phyloP scores from a whole-genome alignment of 192 early-diverging fungal genomes.

The Chytriomyces sp. region DNA sequence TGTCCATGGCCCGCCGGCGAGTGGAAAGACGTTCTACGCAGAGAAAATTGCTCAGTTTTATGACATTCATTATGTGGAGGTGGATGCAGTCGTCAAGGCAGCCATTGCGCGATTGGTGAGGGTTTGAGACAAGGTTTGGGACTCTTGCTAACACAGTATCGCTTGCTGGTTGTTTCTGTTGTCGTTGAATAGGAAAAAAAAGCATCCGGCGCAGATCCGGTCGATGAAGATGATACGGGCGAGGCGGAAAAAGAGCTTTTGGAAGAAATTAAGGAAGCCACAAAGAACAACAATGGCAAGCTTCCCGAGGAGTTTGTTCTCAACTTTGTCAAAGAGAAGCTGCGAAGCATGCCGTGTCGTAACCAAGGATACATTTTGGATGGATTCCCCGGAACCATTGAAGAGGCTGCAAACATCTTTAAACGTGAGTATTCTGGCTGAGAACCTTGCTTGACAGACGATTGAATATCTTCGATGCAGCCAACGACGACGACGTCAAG shows the following conservation, averaged over 20 bases:
- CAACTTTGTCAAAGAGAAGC: slow-evolving; percentile 55
- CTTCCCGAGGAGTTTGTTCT: slow-evolving; percentile 50
- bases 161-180: background rate
- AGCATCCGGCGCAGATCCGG: slow-evolving; percentile 31
- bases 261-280: slow-evolving; percentile 56
- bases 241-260: slow-evolving; percentile 58
- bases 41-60: slow-evolving; percentile 53
- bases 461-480: background rate
- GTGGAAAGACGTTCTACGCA: slow-evolving; percentile 56
- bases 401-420: slow-evolving; percentile 54
- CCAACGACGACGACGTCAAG: slow-evolving; percentile 56
- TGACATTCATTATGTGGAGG: slow-evolving; percentile 55
- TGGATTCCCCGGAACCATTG: slow-evolving; percentile 51
- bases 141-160: background rate
- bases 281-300: slow-evolving; percentile 49
- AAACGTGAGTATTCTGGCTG: slow-evolving; percentile 38
- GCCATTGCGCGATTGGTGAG: slow-evolving; percentile 49
- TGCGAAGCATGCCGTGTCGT: slow-evolving; percentile 61
- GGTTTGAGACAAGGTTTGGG: background rate
- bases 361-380: slow-evolving; percentile 68
- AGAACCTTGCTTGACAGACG: background rate
- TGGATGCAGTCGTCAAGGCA: slow-evolving; percentile 52
- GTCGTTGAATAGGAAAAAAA: slow-evolving; percentile 34
- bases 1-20: slow-evolving; percentile 61
- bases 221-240: slow-evolving; percentile 47